Evolutionary conservation across 495 filamentous ascomycete species (phyloP).

Genomic region (Penicillium waksmanii): DNA sequence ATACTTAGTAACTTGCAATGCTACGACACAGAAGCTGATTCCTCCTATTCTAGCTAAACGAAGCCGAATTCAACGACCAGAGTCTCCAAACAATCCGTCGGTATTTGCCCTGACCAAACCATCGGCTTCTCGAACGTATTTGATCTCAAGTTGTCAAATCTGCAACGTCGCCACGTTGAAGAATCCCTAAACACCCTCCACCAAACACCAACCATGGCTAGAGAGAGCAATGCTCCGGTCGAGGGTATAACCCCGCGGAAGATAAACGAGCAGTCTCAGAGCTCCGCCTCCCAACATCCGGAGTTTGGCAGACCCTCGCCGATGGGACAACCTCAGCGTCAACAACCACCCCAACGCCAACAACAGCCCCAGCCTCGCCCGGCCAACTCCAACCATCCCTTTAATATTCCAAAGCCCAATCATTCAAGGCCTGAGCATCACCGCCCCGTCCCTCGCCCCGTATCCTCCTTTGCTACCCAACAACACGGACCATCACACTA

Average conservation of each 20-base stretch:
- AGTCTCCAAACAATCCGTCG: background rate
- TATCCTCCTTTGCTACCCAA: constrained; percentile 21
- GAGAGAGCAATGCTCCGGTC: constrained; percentile 45
- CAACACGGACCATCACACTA: constrained; percentile 25
- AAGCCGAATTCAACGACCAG: background rate
- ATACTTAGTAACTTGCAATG: background rate
- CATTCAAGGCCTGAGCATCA: constrained; percentile 55
- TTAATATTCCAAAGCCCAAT: constrained; percentile 56
- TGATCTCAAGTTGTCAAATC: background rate
- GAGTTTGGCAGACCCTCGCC: constrained; percentile 65
- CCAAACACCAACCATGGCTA: constrained; percentile 36
- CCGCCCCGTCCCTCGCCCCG: constrained; percentile 29
- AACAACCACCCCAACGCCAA: constrained; percentile 39
- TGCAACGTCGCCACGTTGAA: background rate
- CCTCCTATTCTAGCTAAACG: background rate
- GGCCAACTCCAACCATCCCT: constrained; percentile 42
- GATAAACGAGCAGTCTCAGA: constrained; percentile 32
- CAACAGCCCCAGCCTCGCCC: constrained; percentile 43
- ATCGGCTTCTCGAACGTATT: background rate
- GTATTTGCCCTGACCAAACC: background rate
- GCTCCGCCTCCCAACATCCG: constrained; percentile 39
- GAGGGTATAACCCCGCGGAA: constrained; percentile 39
- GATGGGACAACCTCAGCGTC: constrained; percentile 48
- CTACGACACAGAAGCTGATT: background rate
- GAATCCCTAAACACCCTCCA: background rate